Evolutionary conservation across 306 rosid genomes (phyloP).

Genomic region (Malus asiatica): DNA sequence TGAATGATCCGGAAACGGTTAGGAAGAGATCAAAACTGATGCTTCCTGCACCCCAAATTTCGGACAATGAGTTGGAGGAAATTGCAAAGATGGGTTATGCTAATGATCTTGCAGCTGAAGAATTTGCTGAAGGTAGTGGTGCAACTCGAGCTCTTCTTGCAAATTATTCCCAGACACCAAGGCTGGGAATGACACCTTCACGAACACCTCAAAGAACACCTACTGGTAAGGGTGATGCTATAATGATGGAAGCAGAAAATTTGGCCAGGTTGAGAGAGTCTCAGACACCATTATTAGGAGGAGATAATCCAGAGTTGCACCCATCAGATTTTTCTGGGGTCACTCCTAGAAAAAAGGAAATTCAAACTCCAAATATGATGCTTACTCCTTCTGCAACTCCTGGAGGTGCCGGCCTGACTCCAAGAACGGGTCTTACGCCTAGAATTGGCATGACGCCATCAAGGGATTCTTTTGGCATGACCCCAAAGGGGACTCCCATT

Average conservation of each 20-base stretch:
- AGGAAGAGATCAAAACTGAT: slow-evolving; percentile 83
- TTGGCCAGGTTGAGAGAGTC: slow-evolving; percentile 93
- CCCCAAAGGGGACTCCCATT: slow-evolving; percentile 83
- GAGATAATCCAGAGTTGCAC: slow-evolving; percentile 89
- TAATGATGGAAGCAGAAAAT: slow-evolving; percentile 97
- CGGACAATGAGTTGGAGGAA: slow-evolving; percentile 86
- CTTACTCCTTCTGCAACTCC: slow-evolving; percentile 91
- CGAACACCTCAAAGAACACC: slow-evolving; percentile 96
- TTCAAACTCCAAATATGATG: slow-evolving; percentile 77
- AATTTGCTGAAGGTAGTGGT: slow-evolving; percentile 62
- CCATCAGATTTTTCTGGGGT: slow-evolving; percentile 97
- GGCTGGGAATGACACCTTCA: slow-evolving; percentile 65
- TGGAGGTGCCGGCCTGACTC: slow-evolving; percentile 70
- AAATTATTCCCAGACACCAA: slow-evolving; percentile 79
- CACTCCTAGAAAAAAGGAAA: slow-evolving; percentile 79
- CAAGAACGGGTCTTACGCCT: slow-evolving; percentile 69
- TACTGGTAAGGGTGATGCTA: slow-evolving; percentile 83
- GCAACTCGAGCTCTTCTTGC: slow-evolving; percentile 87
- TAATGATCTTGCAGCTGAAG: slow-evolving; percentile 77
- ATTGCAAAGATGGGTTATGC: slow-evolving; percentile 97
- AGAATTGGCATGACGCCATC: slow-evolving; percentile 77
- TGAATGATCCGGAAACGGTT: slow-evolving; percentile 91
- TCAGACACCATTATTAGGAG: slow-evolving; percentile 92
- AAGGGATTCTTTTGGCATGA: slow-evolving; percentile 74
- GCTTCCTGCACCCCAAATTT: slow-evolving; percentile 96